These are phyloP conservation scores for Colletotrichum sp. DNA, from an alignment of 2,329 filamentous ascomycete genomes.

Conservation along the genomic window DNA sequence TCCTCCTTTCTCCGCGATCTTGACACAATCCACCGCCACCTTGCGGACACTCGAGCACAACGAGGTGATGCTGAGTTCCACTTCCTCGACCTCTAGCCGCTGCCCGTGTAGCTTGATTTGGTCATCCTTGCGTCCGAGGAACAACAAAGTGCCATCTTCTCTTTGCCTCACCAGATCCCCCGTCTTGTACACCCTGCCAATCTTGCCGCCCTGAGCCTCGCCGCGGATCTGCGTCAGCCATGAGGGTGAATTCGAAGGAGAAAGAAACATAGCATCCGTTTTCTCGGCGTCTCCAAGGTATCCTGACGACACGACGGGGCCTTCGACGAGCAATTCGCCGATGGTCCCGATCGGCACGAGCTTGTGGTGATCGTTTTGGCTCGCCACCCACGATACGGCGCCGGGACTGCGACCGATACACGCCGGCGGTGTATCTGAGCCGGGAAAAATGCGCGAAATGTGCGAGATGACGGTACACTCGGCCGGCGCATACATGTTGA, in stretches of 20 bases:
- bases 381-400: constrained; percentile 25
- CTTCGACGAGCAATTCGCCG: constrained; percentile 2
- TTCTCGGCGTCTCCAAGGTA: background rate
- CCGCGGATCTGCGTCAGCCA: background rate
- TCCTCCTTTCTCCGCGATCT: no score
- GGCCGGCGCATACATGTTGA: constrained; percentile 30
- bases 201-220: no score
- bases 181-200: constrained; percentile 1
- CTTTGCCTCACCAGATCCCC: background rate
- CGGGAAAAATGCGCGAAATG: background rate
- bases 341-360: background rate
- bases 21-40: background rate
- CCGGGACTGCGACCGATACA: background rate
- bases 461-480: constrained; percentile 20
- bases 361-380: constrained; percentile 15
- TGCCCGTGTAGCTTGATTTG: constrained; percentile 21
- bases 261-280: background rate
- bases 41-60: background rate
- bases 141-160: background rate
- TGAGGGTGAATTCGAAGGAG: background rate
- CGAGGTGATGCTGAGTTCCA: background rate
- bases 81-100: background rate
- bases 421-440: background rate
- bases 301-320: background rate
- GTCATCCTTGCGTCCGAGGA: constrained; percentile 19